Evolutionary conservation across 2,329 filamentous ascomycete species (phyloP), one percentile per base, ranked within the genome.

Genomic region (Ramularia endophylla): DNA sequence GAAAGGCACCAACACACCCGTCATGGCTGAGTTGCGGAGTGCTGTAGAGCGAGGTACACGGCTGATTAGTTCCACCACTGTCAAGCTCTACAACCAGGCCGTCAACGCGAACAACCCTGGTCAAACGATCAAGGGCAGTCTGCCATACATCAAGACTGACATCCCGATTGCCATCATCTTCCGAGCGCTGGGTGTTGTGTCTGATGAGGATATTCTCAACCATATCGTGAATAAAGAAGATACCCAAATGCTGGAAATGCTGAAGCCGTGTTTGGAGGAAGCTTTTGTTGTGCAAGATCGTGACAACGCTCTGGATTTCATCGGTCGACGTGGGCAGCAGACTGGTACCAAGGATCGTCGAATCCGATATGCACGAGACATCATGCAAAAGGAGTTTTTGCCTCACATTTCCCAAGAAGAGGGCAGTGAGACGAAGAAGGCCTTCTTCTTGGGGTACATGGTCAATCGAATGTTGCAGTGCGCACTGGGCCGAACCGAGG

Each of bases 381-480:
- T 98, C 53, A 80, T 98, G 65, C 89, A 95, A 64, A 97, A 95
- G 70, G 94, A 98, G 65, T 85, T 94, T 52, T 70, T 98, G 34
- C 94, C 92, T 17, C 92, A 98, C 60, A 97, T 98, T 47, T 95
- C 90, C 1, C 92, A 98, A 63, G 81, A 78, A 47, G 88, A 95
- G 65, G 92, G 92, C 19, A 94, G 87, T 54, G 90, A 97, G 64
- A 97, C 90, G 1, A 76, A 87, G 44, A 98, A 98, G 64, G 92
- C 94, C 2, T 98, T 95, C 68, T 98, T 97, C 75, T 72, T 98
- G 36, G 92, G 94, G 16, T 98, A 98, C 68, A 98, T 98, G 90
- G 87, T 97, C 34, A 90, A 98, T 67, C 85, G 92, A 62, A 77
- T 98, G 55, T 74, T 97, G 17, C 90, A 95, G 65, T 95, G 89